Evolutionary conservation across 169 alveolate species (phyloP).

Genomic region (Cryptosporidium andersoni): DNA sequence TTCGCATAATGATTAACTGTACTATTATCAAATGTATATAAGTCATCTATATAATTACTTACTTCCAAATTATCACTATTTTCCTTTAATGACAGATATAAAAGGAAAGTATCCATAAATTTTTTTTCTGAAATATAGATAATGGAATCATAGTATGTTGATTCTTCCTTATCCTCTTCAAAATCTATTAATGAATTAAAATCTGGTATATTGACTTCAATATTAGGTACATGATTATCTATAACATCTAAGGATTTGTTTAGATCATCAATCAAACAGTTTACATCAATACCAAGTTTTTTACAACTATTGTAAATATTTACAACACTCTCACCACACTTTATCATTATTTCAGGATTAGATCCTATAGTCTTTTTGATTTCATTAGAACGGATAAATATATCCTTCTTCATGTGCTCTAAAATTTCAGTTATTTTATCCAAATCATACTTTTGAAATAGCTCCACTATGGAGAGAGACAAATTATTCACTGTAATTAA

Average conservation of each 20-base stretch:
- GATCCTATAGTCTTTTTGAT: slow-evolving; percentile 53
- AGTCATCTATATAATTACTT: not conserved
- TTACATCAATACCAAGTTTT: not conserved
- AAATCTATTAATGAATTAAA: not conserved
- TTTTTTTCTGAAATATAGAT: slow-evolving; percentile 17
- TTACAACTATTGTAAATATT: slow-evolving; percentile 20
- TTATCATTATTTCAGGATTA: slow-evolving; percentile 65
- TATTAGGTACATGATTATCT: not conserved
- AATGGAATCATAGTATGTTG: slow-evolving; percentile 5
- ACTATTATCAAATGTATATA: not conserved
- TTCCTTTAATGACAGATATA: not conserved
- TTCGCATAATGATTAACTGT: not conserved
- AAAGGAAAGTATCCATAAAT: slow-evolving; percentile 14
- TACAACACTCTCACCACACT: slow-evolving; percentile 61
- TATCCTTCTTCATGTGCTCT: slow-evolving; percentile 36
- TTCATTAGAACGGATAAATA: slow-evolving; percentile 48
- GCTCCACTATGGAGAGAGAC: slow-evolving; percentile 35
- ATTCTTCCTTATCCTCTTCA: slow-evolving; percentile 5
- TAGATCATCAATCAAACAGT: slow-evolving; percentile 3
- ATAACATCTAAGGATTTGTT: not conserved
- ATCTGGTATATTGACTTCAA: slow-evolving; percentile 19
- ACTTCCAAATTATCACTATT: not conserved
- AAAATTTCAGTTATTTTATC: slow-evolving; percentile 63
- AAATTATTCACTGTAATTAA: slow-evolving; percentile 15
- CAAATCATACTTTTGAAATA: slow-evolving; percentile 41